Evolutionary conservation across 2,329 filamentous ascomycete genomes (phyloP), one percentile per base, ranked within the genome.

Genomic region (Calonectria pteridis): DNA sequence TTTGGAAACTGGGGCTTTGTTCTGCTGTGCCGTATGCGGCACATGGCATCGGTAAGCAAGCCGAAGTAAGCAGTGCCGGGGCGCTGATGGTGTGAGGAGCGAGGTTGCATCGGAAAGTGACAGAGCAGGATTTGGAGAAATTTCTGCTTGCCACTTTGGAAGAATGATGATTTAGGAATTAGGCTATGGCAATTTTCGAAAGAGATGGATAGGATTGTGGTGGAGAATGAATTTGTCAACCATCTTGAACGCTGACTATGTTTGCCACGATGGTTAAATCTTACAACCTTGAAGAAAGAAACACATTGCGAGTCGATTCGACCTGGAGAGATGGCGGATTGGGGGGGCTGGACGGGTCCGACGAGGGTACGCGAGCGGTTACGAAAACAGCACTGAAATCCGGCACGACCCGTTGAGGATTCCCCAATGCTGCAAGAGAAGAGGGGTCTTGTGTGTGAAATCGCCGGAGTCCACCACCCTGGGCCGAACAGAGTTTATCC

Each of bases 21-120:
- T 55, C 33, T 33, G 50, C 49, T 28, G 53, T 71, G 63, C 64
- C 23, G 63, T 58, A 31, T 29, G 40, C 65, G 70, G 70, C 65
- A 72, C 70, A 68, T 72, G 70, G 70, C 64, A 58, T 72, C 69
- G 63, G 69, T 63, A 67, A 59, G 69, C 46, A 67, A 49, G 37
- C 53, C 53, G 64, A 55, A 53, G 55, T 68, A 55, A 46, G 55
- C 49, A 55, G 43, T 53, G 33, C 35, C n/a, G 46, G 50, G 69
- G 40, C n/a, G 55, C 28, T 20, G 43, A 66, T 40, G 29, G 16
- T 35, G 31, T 5, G 53, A 26, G 49, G 46, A 53, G 35, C 16
- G 64, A 23, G 65, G 65, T 55, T 51, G 16, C 35, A 59, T 66
- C 35, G 46, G 43, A 58, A 33, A 28, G 46, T 29, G 55, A 49